A percentile compares a stretch with the other conserved stretches of the same genome.
Conservation (phyloP, 108 stramenopile species). For the Pseudonitzschia multiseries region DNA sequence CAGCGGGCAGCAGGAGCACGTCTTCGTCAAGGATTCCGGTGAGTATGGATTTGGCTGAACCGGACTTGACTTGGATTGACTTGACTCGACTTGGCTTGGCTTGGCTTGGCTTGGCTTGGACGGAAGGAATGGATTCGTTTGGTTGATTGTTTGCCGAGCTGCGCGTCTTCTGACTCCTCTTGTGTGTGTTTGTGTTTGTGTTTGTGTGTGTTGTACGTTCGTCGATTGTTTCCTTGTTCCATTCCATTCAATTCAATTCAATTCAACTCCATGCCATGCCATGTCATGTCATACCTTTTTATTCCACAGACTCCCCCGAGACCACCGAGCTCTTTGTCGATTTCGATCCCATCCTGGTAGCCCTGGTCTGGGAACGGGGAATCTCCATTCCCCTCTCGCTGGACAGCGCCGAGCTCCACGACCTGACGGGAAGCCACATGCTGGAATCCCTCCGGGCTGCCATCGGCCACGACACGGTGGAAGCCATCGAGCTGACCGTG, state of each 20-base stretch:
- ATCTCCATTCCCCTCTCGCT: neutral
- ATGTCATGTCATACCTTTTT: neutral
- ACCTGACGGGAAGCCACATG: slow-evolving; percentile 21
- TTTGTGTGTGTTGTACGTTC: too few relatives aligned
- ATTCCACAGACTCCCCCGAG: neutral
- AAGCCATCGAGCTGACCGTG: slow-evolving; percentile 1
- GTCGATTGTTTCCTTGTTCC: too few relatives aligned
- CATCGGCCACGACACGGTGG: slow-evolving; percentile 2
- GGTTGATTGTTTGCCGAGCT: too few relatives aligned
- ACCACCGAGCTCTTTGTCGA: neutral
- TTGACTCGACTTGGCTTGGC: too few relatives aligned
- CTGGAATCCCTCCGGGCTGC: slow-evolving; percentile 19
- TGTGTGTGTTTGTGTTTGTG: too few relatives aligned
- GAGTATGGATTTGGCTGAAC: neutral
- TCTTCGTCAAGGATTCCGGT: neutral
- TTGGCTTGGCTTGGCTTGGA: too few relatives aligned
- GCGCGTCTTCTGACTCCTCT: too few relatives aligned
- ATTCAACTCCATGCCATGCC: too few relatives aligned
- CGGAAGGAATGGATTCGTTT: too few relatives aligned
- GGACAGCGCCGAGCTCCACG: slow-evolving; percentile 15
- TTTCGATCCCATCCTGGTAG: slow-evolving; percentile 19
- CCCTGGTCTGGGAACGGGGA: slow-evolving; percentile 11
- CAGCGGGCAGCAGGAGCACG: neutral
- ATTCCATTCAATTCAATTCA: too few relatives aligned
- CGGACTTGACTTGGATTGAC: too few relatives aligned